phyloP scores from a whole-genome alignment of 2,329 filamentous ascomycete genomes.

The Nigrospora oryzae region DNA sequence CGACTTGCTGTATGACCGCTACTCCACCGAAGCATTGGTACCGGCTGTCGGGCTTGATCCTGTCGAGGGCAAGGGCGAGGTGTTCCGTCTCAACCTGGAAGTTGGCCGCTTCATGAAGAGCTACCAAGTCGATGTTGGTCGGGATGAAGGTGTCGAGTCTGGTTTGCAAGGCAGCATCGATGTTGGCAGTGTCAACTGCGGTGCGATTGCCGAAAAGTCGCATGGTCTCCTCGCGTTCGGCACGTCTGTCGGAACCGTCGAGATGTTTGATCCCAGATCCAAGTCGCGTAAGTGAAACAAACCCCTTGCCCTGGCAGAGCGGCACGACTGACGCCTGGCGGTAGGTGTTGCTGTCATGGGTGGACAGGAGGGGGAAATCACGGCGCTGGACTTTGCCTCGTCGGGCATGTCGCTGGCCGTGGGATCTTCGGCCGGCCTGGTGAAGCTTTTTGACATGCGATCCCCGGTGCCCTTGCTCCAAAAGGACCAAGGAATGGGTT shows the following conservation, averaged over 20 bases:
- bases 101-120: slow-evolving; percentile 89
- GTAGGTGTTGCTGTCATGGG: slow-evolving; percentile 60
- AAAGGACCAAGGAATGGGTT: slow-evolving; percentile 95
- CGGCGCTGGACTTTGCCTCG: slow-evolving; percentile 76
- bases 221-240: slow-evolving; percentile 91
- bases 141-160: slow-evolving; percentile 65
- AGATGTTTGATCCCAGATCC: slow-evolving; percentile 90
- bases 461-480: slow-evolving; percentile 77
- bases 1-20: slow-evolving; percentile 76
- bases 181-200: slow-evolving; percentile 80
- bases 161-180: slow-evolving; percentile 81
- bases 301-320: too few species aligned
- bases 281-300: slow-evolving; percentile 45
- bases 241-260: slow-evolving; percentile 88
- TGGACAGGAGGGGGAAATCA: slow-evolving; percentile 64
- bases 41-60: slow-evolving; percentile 77
- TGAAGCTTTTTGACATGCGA: slow-evolving; percentile 87
- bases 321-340: too few species aligned
- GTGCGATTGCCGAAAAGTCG: slow-evolving; percentile 76
- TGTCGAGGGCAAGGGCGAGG: slow-evolving; percentile 77
- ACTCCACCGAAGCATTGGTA: slow-evolving; percentile 75
- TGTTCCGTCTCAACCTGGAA: slow-evolving; percentile 88
- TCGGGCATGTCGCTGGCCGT: slow-evolving; percentile 80
- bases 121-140: slow-evolving; percentile 84
- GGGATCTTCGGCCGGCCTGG: slow-evolving; percentile 78